Evolutionary conservation across 2,329 filamentous ascomycete species (phyloP).

Genomic region (Arachnomyces sp.): DNA sequence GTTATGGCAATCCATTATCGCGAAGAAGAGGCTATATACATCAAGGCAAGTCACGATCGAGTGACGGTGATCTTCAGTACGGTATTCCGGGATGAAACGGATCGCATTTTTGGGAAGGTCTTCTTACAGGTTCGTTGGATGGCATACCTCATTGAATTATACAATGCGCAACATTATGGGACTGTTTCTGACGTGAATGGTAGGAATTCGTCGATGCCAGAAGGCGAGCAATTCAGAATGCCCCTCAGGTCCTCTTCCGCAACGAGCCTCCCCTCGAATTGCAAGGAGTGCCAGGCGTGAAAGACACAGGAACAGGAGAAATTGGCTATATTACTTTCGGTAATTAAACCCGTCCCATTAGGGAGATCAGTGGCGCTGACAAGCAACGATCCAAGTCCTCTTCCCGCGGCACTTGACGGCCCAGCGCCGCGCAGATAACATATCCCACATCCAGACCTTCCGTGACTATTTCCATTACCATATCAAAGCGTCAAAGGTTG

Average conservation of each 20-base stretch:
- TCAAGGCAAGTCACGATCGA: slow-evolving; percentile 94
- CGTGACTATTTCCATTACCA: slow-evolving; percentile 99
- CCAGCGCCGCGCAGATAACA: slow-evolving; percentile 86
- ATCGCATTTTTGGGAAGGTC: slow-evolving; percentile 93
- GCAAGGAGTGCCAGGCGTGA: slow-evolving; percentile 76
- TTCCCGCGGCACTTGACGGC: slow-evolving; percentile 91
- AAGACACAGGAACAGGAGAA: slow-evolving; percentile 67
- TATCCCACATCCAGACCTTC: slow-evolving; percentile 99
- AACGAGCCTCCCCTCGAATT: slow-evolving; percentile 91
- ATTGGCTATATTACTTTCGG: slow-evolving; percentile 98
- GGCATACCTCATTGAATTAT: neutral
- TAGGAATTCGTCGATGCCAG: slow-evolving; percentile 93
- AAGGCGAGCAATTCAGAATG: slow-evolving; percentile 89
- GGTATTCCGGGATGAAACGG: slow-evolving; percentile 94
- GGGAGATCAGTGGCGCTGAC: neutral
- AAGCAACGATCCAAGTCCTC: slow-evolving; percentile 54
- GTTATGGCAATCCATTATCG: slow-evolving; percentile 97
- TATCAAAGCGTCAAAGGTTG: slow-evolving; percentile 93
- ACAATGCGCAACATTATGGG: slow-evolving; percentile 3
- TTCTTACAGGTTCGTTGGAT: slow-evolving; percentile 75
- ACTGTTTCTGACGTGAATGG: neutral
- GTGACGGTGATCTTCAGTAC: slow-evolving; percentile 99
- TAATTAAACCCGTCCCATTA: slow-evolving; percentile 36
- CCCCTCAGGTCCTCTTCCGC: slow-evolving; percentile 91
- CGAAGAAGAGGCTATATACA: slow-evolving; percentile 96